Evolutionary conservation across 2,329 filamentous ascomycete genomes (phyloP), one percentile per base, ranked within the genome.

Genomic region (Fusarium sp.): DNA sequence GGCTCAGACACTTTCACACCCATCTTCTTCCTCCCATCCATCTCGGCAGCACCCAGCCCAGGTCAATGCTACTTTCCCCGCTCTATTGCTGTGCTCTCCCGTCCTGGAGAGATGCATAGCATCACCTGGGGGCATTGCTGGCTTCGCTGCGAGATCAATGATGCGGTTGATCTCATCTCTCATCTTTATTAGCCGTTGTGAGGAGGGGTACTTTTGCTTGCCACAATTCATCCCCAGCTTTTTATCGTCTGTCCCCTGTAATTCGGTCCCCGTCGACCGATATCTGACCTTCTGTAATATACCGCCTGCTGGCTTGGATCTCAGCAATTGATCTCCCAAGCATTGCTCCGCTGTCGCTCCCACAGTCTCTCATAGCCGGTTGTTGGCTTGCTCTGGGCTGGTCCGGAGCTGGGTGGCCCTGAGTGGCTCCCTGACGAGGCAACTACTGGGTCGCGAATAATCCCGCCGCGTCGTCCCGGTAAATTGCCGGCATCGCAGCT

Each of bases 401-500:
- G 38, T 20, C 34, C 35, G 35, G 37, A 52, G 34, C 29, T 60
- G 45, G 31, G 61, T 52, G 37, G 57, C 27, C 54, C 38, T 63
- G 61, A 62, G 58, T 67, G 69, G 69, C 31, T 52, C 45, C 67
- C 61, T 71, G 67, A 56, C 65, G 50, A 69, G 68, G 69, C 71
- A 72, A 72, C 65, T 40, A 38, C 60, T 74, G 58, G 67, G 45
- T 72, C 70, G 76, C 77, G 77, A 79, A 78, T 78, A 77, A 77
- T 78, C 64, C 77, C 77, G 77, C 67, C 60, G 56, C 69, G 34
- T 40, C 71, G 62, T 76, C 74, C 78, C 78, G 77, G 76, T 74
- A 79, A 79, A 79, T 79, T 79, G 78, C 76, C 78, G 78, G 78
- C 78, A 77, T 77, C 76, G 70, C 74, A 74, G 71, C 66, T 75